A percentile compares a stretch with the other conserved stretches of the same genome.
Conservation (phyloP, 2,329 filamentous ascomycete genomes). For the Ophioceras dolichostomum region DNA sequence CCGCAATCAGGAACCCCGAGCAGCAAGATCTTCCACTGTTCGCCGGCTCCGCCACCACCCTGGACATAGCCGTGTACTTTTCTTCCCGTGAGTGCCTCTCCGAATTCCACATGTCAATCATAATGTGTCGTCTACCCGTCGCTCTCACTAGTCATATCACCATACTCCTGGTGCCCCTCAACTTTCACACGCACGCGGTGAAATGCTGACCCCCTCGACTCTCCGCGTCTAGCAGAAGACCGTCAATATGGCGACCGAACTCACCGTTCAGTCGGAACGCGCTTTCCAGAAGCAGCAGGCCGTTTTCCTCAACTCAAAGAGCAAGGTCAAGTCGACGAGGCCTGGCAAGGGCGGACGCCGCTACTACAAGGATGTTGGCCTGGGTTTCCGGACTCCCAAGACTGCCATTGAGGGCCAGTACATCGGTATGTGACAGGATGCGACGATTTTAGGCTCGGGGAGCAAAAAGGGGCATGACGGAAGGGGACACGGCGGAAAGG, state of each 20-base stretch:
- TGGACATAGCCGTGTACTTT: no score
- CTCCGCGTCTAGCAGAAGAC: conserved; percentile 15
- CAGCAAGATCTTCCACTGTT: no score
- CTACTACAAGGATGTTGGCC: conserved; percentile 98
- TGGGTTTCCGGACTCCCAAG: conserved; percentile 98
- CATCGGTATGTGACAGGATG: conserved; percentile 67
- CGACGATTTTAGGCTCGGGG: background rate
- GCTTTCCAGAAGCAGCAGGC: conserved; percentile 99
- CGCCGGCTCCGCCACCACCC: no score
- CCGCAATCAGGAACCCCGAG: no score
- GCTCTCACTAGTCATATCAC: no score
- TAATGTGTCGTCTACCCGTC: no score
- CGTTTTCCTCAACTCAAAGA: conserved; percentile 98
- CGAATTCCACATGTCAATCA: no score
- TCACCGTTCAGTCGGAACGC: conserved; percentile 99
- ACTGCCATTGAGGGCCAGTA: conserved; percentile 97
- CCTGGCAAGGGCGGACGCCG: conserved; percentile 86
- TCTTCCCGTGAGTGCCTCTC: no score
- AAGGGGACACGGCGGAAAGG: background rate
- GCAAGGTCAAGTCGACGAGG: conserved; percentile 70
- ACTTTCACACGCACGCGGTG: no score
- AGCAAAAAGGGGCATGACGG: background rate
- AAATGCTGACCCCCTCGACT: conserved; percentile 4
- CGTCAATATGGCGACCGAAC: conserved; percentile 87
- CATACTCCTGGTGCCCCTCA: no score